Evolutionary conservation across 2,329 filamentous ascomycete species (phyloP), one percentile per base, ranked within the genome.

Genomic region (Paecilomyces variotii): DNA sequence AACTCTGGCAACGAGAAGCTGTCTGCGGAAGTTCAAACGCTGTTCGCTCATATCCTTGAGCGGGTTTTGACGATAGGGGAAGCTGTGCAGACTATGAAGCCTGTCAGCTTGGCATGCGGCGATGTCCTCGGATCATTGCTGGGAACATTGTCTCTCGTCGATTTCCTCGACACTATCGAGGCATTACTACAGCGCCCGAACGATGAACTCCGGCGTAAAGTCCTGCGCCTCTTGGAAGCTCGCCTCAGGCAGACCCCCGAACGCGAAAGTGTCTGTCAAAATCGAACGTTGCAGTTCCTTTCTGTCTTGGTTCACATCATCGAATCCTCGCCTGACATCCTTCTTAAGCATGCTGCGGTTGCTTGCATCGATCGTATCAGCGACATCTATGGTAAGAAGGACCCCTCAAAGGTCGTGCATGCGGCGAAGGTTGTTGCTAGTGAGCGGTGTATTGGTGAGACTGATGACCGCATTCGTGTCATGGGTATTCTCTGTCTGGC

Each of bases 311-410:
- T 89, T 19, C 81, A 83, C 24, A 89, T 95, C 53, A 84, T 99
- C 60, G 80, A 87, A 57, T 83, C 88, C 55, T 88, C 89, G 5
- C 78, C 82, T 32, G 87, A 94, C 64, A 83, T 88, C 56, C 81
- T 85, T 28, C 87, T 94, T 72, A 91, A 93, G 75, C 87, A 91
- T 67, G 91, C 90, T 10, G 90, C 92, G 0, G 87, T 99, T 61
- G 86, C 87, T 35, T 97, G 93, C 66, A 87, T 97, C 52, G 92
- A 97, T 75, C 90, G 90, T 73, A 95, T 99, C 62, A 85, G 90
- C 2, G 92, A 97, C 75, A 93, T 93, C 72, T 97, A 96, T 71
- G 95, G 94, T 64, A 95, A 94, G 79, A 95, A 92, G 72, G 90
- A 96, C 68, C 81, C 88, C 1, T 85, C 88, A 64, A 87, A 86